Conservation (phyloP, 129 eudicot genomes). For the Flaveria sonorensis region DNA sequence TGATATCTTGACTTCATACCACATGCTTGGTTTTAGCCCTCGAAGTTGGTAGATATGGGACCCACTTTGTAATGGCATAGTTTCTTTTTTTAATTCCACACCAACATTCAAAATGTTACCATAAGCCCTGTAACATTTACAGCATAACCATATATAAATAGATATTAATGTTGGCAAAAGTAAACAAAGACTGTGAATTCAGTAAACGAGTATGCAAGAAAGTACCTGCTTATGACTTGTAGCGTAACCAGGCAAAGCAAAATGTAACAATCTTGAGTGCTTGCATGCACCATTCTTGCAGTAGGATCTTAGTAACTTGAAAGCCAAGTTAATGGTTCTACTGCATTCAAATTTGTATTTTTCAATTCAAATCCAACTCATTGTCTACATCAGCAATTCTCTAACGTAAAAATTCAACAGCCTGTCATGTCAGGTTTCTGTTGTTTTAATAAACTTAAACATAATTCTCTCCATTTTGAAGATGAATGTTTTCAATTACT, state of each 20-base stretch:
- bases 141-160: neutral
- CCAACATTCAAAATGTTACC: conserved; percentile 58
- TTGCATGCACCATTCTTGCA: conserved; percentile 34
- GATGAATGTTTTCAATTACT: neutral
- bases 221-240: conserved; percentile 37
- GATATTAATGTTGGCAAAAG: neutral
- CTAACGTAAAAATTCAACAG: neutral
- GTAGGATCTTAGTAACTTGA: conserved; percentile 1
- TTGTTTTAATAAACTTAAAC: neutral
- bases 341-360: conserved; percentile 1
- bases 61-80: conserved; percentile 65
- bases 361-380: neutral
- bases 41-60: conserved; percentile 63
- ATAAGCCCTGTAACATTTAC: conserved; percentile 38
- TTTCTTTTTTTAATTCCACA: conserved; percentile 62
- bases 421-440: conserved; percentile 5
- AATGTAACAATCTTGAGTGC: conserved; percentile 25
- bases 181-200: neutral
- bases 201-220: conserved; percentile 36
- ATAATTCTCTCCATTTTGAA: neutral
- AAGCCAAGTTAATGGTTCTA: neutral
- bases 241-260: conserved; percentile 38
- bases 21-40: conserved; percentile 57
- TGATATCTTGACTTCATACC: conserved; percentile 99
- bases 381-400: neutral